A percentile compares a stretch with the other conserved stretches of the same genome.
These are phyloP conservation scores for Paraphoma chrysanthemicola DNA, from an alignment of 2,329 filamentous ascomycete species.

Conservation along the genomic window DNA sequence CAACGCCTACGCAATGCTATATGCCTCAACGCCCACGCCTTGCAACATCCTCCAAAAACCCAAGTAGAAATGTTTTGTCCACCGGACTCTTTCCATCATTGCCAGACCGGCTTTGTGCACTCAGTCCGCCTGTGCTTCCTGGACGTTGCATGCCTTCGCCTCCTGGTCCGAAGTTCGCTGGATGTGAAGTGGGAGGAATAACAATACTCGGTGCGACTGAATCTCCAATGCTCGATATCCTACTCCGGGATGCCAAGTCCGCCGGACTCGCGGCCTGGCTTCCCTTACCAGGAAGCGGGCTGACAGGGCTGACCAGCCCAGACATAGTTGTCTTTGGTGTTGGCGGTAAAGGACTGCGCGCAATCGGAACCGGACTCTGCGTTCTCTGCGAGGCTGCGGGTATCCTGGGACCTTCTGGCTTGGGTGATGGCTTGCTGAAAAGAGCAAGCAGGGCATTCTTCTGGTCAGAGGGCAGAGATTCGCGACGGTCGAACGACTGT, in stretches of 20 bases:
- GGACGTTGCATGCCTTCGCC: conserved; percentile 6
- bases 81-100: conserved; percentile 57
- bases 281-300: conserved; percentile 40
- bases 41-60: conserved; percentile 69
- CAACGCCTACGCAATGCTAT: conserved; percentile 9
- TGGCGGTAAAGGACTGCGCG: conserved; percentile 30
- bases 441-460: conserved; percentile 47
- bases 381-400: conserved; percentile 17
- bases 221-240: conserved; percentile 47
- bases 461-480: conserved; percentile 38
- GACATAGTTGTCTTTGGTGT: conserved; percentile 41
- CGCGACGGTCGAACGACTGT: conserved; percentile 30
- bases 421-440: conserved; percentile 37
- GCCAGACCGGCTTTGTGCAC: conserved; percentile 10
- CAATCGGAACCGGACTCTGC: conserved; percentile 26
- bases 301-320: conserved; percentile 48
- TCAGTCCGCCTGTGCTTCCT: conserved; percentile 4
- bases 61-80: conserved; percentile 78
- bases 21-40: conserved; percentile 31
- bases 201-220: conserved; percentile 22
- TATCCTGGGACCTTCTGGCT: conserved; percentile 14
- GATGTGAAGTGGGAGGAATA: conserved; percentile 24
- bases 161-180: conserved; percentile 5
- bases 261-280: conserved; percentile 36
- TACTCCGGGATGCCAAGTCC: conserved; percentile 30